Conservation (phyloP, 108 stramenopile species). For the Schizochytrium sp. region DNA sequence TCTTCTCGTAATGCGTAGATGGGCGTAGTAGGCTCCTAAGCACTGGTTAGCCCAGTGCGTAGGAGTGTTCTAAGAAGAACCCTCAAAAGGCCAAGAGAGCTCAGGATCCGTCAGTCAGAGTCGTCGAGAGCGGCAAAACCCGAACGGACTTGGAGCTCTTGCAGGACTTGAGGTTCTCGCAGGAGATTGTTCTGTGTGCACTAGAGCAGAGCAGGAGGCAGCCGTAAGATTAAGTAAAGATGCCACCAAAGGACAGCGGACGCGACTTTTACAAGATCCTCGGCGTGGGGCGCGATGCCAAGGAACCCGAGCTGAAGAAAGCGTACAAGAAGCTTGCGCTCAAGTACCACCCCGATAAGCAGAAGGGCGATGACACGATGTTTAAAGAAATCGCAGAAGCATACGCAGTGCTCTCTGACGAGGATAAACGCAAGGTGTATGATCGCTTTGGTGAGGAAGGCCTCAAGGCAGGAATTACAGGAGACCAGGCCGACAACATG, state of each 20-base stretch:
- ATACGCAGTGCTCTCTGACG: slow-evolving; percentile 92
- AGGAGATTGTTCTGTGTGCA: not conserved
- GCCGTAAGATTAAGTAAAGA: not conserved
- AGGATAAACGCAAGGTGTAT: slow-evolving; percentile 86
- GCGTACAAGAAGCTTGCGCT: slow-evolving; percentile 78
- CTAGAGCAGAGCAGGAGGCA: not conserved
- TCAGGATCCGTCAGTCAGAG: no score
- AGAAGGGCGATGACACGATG: slow-evolving; percentile 60
- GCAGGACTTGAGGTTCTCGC: not conserved
- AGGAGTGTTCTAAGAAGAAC: no score
- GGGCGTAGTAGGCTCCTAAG: no score
- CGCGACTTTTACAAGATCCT: slow-evolving; percentile 69
- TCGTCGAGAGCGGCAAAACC: no score
- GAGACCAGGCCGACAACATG: slow-evolving; percentile 46
- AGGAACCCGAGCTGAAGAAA: slow-evolving; percentile 73
- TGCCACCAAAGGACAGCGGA: not conserved
- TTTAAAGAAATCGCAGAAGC: slow-evolving; percentile 98
- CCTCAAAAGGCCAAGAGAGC: no score
- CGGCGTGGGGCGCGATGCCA: slow-evolving; percentile 70
- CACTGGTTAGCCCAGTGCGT: no score
- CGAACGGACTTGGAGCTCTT: no score
- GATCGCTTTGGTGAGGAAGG: slow-evolving; percentile 94
- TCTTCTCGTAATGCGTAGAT: no score
- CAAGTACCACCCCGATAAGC: slow-evolving; percentile 66
- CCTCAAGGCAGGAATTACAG: slow-evolving; percentile 67